Evolutionary conservation across 768 basidiomycete species (phyloP).

Genomic region (Arthromyces matolae): DNA sequence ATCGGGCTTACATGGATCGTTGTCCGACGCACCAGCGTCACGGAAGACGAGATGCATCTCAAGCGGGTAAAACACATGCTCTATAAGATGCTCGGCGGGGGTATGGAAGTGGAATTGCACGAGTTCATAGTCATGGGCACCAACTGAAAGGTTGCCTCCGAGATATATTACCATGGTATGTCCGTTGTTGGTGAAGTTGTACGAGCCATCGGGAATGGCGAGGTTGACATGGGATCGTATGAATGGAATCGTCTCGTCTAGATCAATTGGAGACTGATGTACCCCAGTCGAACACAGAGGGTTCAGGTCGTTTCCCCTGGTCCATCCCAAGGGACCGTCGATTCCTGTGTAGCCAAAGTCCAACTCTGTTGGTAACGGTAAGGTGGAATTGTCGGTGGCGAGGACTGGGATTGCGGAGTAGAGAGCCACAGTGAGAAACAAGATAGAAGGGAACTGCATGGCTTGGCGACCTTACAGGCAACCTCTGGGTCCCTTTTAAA

Average conservation of each 20-base stretch:
- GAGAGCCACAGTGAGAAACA: neutral
- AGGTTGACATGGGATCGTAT: neutral
- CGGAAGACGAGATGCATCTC: constrained; percentile 15
- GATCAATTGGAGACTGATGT: constrained; percentile 12
- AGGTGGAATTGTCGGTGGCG: neutral
- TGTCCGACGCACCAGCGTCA: neutral
- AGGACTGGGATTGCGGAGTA: neutral
- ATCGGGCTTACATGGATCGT: neutral
- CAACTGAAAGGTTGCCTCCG: neutral
- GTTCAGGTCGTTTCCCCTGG: neutral
- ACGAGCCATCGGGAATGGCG: neutral
- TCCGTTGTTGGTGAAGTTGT: neutral
- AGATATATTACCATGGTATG: neutral
- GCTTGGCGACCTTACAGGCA: too few species aligned
- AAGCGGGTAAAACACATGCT: constrained; percentile 7
- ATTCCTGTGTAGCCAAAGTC: constrained; percentile 8
- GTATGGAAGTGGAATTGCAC: constrained; percentile 15
- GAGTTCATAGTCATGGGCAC: neutral
- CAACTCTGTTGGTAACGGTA: too few species aligned
- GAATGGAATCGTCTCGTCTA: neutral
- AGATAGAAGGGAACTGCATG: neutral
- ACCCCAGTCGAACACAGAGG: constrained; percentile 4
- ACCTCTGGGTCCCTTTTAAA: too few species aligned
- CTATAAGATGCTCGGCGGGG: constrained; percentile 11
- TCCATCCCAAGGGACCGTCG: constrained; percentile 12